Percentiles rank a stretch among this genome's conserved stretches.
phyloP scores from a whole-genome alignment of 129 eudicot genomes.

The Glebionis coronaria region DNA sequence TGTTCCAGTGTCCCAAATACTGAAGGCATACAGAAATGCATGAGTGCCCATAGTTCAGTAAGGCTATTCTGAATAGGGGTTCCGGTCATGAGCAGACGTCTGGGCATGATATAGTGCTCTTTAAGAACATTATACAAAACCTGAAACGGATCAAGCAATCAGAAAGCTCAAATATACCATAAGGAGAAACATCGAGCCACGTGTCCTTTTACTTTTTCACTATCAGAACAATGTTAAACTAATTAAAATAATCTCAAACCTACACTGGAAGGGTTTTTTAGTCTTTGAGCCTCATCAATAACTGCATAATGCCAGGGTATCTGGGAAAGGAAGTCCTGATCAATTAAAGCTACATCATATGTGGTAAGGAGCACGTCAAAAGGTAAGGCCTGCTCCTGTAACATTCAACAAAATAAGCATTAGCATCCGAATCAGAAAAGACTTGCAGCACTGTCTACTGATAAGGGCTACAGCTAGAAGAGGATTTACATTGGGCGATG shows the following conservation, averaged over 20 bases:
- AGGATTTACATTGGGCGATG: slow-evolving; percentile 52
- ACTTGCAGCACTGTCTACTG: neutral
- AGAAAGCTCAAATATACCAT: slow-evolving; percentile 13
- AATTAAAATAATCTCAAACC: slow-evolving; percentile 24
- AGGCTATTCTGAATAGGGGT: slow-evolving; percentile 96
- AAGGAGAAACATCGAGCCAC: neutral
- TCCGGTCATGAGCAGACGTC: slow-evolving; percentile 89
- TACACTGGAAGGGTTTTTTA: slow-evolving; percentile 94
- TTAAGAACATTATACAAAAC: slow-evolving; percentile 75
- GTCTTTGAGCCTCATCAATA: slow-evolving; percentile 97
- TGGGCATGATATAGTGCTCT: slow-evolving; percentile 82
- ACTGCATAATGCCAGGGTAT: slow-evolving; percentile 78
- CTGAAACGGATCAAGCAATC: slow-evolving; percentile 39
- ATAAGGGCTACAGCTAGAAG: neutral
- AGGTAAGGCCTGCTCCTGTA: slow-evolving; percentile 62
- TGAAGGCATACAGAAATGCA: slow-evolving; percentile 90
- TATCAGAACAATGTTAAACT: neutral
- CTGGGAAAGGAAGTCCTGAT: slow-evolving; percentile 92
- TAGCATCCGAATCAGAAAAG: slow-evolving; percentile 4
- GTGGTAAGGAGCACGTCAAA: slow-evolving; percentile 97
- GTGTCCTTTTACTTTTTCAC: neutral
- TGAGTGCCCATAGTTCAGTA: slow-evolving; percentile 91
- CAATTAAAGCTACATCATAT: slow-evolving; percentile 85
- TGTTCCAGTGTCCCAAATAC: slow-evolving; percentile 80
- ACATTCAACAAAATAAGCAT: slow-evolving; percentile 19